Evolutionary conservation across 139 green algal species (phyloP).

Genomic region (Volvox reticuliferus): DNA sequence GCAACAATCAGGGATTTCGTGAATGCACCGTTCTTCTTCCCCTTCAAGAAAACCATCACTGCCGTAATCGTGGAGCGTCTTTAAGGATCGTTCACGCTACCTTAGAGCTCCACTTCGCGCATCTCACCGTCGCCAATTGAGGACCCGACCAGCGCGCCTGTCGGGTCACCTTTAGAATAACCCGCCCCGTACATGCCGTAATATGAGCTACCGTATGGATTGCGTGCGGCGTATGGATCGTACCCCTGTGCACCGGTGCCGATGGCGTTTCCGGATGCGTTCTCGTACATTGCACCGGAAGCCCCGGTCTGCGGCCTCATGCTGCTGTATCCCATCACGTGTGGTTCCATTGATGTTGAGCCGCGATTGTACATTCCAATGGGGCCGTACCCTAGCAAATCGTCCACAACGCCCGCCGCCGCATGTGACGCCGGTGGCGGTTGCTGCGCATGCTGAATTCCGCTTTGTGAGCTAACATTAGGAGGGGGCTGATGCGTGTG

Average conservation of each 20-base stretch:
- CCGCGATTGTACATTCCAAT: background rate
- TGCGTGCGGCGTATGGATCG: background rate
- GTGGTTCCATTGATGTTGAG: background rate
- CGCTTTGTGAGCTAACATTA: background rate
- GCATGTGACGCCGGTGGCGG: background rate
- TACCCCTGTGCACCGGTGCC: background rate
- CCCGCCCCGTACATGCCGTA: background rate
- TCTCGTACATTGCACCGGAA: background rate
- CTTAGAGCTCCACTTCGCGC: constrained; percentile 39
- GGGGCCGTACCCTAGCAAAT: constrained; percentile 6
- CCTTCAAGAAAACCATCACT: too few species aligned
- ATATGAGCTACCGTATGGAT: background rate
- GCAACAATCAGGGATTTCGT: too few species aligned
- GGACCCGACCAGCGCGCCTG: background rate
- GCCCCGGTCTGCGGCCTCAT: background rate
- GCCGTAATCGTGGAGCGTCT: too few species aligned
- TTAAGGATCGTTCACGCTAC: background rate
- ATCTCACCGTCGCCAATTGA: background rate
- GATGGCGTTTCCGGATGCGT: background rate
- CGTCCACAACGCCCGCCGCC: background rate
- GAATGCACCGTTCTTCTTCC: too few species aligned
- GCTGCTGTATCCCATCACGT: background rate
- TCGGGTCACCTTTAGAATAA: background rate
- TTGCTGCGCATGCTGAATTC: background rate
- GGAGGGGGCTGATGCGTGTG: background rate